Evolutionary conservation across 2,329 filamentous ascomycete species (phyloP).

Genomic region (Plenodomus tracheiphilus): DNA sequence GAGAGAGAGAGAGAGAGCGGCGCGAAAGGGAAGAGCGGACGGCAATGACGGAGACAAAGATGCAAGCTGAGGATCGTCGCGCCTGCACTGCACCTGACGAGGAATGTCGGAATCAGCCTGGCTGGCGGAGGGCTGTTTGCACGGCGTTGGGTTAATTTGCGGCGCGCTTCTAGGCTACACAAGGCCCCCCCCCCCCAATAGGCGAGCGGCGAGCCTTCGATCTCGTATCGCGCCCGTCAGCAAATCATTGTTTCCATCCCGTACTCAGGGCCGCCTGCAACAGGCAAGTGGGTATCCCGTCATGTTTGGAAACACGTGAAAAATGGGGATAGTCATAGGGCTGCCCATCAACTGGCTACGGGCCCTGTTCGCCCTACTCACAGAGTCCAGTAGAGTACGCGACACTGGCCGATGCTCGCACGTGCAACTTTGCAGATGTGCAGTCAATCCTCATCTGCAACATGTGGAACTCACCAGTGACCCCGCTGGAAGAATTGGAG

Average conservation of each 20-base stretch:
- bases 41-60: not conserved
- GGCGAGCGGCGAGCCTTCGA: not conserved
- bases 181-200: not conserved
- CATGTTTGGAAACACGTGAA: not conserved
- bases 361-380: not conserved
- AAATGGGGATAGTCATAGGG: not conserved
- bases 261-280: not conserved
- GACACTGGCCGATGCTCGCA: too few relatives aligned
- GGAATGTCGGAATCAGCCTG: not conserved
- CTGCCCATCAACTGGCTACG: not conserved
- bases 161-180: not conserved
- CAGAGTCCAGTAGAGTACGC: too few relatives aligned
- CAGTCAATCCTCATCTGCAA: too few relatives aligned
- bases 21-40: not conserved
- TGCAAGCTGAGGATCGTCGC: not conserved
- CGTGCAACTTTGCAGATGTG: too few relatives aligned
- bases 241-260: not conserved
- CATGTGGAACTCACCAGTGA: too few relatives aligned
- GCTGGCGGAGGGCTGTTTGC: not conserved
- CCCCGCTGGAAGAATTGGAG: too few relatives aligned
- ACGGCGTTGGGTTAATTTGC: not conserved
- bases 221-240: not conserved
- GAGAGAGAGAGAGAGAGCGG: not conserved
- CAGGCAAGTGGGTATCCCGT: conserved; percentile 5
- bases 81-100: not conserved